These are phyloP conservation scores for Yamadazyma diddensiae DNA, from an alignment of 1,139 yeast species.

Conservation along the genomic window DNA sequence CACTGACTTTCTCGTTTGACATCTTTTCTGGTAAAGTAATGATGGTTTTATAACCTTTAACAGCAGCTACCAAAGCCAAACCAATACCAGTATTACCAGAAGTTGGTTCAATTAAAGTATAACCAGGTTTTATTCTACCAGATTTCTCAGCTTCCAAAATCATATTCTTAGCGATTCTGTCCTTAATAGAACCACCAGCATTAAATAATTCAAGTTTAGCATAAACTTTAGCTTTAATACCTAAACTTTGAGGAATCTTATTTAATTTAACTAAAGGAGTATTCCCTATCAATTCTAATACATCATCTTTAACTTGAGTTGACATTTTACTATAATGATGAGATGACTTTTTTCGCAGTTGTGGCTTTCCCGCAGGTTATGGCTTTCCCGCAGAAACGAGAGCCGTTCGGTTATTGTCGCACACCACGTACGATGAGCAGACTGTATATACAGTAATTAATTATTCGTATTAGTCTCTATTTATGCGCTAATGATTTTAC, in stretches of 20 bases:
- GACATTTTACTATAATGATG: slow-evolving; percentile 12
- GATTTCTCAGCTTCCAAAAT: slow-evolving; percentile 79
- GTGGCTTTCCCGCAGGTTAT: no score
- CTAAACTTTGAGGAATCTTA: slow-evolving; percentile 73
- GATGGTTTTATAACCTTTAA: slow-evolving; percentile 82
- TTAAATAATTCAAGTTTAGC: slow-evolving; percentile 67
- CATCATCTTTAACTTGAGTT: slow-evolving; percentile 37
- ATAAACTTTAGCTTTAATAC: slow-evolving; percentile 60
- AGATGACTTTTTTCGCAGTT: slow-evolving; percentile 1
- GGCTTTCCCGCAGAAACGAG: no score
- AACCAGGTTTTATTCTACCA: slow-evolving; percentile 81
- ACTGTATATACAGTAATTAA: no score
- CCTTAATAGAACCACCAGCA: slow-evolving; percentile 72
- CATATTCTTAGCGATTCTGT: slow-evolving; percentile 64
- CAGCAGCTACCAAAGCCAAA: slow-evolving; percentile 82
- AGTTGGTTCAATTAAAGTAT: slow-evolving; percentile 85
- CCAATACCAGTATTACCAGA: slow-evolving; percentile 92
- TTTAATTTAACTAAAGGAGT: slow-evolving; percentile 77
- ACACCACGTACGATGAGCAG: no score
- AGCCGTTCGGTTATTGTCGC: no score
- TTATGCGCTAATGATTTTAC: slow-evolving; percentile 50
- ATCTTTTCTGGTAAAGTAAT: slow-evolving; percentile 89
- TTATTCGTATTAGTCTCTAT: no score
- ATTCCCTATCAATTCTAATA: slow-evolving; percentile 72
- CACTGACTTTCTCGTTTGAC: slow-evolving; percentile 90